Conservation (phyloP, 192 early-diverging fungal species). For the Coemansia sp. region DNA sequence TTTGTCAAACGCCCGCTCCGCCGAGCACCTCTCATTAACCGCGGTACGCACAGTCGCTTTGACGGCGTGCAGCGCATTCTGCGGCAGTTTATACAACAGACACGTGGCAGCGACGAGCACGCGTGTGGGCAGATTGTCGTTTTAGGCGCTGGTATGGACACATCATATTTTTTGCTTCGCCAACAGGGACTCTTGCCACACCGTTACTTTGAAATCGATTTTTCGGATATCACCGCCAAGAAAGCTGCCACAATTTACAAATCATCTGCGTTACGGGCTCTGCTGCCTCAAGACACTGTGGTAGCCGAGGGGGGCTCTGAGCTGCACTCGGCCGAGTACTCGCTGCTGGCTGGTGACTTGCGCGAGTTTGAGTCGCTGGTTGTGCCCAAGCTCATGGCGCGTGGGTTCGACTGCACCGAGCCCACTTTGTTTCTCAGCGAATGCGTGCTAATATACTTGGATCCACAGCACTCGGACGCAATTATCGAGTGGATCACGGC, state of each 20-base stretch:
- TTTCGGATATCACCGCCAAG: conserved; percentile 78
- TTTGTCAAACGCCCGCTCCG: conserved; percentile 76
- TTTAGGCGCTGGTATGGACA: conserved; percentile 91
- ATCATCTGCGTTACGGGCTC: conserved; percentile 31
- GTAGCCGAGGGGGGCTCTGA: conserved; percentile 71
- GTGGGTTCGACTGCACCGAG: conserved; percentile 44
- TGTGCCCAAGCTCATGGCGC: conserved; percentile 58
- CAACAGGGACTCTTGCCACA: conserved; percentile 27
- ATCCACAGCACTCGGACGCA: conserved; percentile 60
- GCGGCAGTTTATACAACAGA: conserved; percentile 58
- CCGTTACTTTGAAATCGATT: conserved; percentile 90
- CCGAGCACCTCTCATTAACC: conserved; percentile 89
- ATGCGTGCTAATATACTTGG: conserved; percentile 90
- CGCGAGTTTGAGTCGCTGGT: conserved; percentile 62
- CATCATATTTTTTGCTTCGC: conserved; percentile 82
- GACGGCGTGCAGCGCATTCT: conserved; percentile 66
- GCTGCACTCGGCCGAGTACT: conserved; percentile 66
- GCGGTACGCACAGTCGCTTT: conserved; percentile 84
- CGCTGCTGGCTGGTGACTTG: conserved; percentile 79
- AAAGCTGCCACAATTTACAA: conserved; percentile 71
- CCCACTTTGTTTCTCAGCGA: conserved; percentile 93
- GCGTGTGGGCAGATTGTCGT: conserved; percentile 67
- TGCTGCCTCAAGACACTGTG: conserved; percentile 33
- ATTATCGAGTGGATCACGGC: conserved; percentile 74
- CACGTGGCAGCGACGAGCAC: background rate